A percentile compares a stretch with the other conserved stretches of the same genome.
These are phyloP conservation scores for Camelina hispida DNA, from an alignment of 345 rosid species.

Conservation along the genomic window DNA sequence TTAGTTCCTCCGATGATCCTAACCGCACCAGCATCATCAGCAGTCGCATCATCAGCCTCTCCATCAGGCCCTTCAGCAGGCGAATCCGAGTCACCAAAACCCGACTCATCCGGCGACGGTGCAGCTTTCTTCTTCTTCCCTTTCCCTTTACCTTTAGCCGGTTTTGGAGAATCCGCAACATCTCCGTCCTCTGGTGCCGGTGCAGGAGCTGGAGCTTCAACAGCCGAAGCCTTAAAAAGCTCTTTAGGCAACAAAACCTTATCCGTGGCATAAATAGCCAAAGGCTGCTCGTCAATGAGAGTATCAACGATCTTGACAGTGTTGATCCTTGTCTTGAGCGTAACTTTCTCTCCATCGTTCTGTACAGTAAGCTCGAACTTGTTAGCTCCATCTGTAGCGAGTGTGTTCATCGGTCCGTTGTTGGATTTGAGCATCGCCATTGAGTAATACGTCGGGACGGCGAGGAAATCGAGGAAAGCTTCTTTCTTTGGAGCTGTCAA, in stretches of 20 bases:
- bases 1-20: conserved; percentile 45
- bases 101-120: conserved; percentile 40
- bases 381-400: conserved; percentile 84
- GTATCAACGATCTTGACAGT: conserved; percentile 75
- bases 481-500: conserved; percentile 68
- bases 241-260: conserved; percentile 82
- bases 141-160: conserved; percentile 49
- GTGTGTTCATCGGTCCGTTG: conserved; percentile 89
- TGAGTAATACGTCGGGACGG: conserved; percentile 75
- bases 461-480: conserved; percentile 76
- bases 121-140: conserved; percentile 43
- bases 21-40: conserved; percentile 60
- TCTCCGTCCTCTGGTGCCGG: conserved; percentile 53
- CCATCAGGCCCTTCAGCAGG: conserved; percentile 74
- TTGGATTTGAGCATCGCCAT: conserved; percentile 77
- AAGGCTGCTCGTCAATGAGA: conserved; percentile 75
- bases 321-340: conserved; percentile 70
- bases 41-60: conserved; percentile 57
- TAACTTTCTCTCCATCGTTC: conserved; percentile 75
- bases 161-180: conserved; percentile 70
- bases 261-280: conserved; percentile 69
- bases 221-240: conserved; percentile 68
- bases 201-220: conserved; percentile 77
- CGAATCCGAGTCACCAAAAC: conserved; percentile 55
- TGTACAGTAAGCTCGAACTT: conserved; percentile 86